Evolutionary conservation across 352 stramenopile genomes (phyloP), one percentile per base, ranked within the genome.

Genomic region (Phytophthora agathidicida): DNA sequence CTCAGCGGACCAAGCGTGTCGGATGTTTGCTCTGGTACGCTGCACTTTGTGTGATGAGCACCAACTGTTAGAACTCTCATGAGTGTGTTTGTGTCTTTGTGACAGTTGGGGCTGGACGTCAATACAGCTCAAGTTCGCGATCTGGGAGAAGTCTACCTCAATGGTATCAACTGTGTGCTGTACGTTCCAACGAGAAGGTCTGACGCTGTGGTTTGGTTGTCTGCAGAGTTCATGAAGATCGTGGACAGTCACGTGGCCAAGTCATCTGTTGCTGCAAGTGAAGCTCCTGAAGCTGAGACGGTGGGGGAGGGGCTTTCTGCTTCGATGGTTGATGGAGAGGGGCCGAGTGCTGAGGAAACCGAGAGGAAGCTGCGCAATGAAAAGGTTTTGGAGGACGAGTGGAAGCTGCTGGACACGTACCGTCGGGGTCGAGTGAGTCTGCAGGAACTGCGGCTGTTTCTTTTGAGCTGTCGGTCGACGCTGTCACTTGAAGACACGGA

Each of bases 211-310:
- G 27, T 35, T 17, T n/a, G n/a, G 5, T 47, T 23, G 17, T 27
- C 3, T 41, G 13, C 42, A 89, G 80, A 90, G 50, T 87, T 88
- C 37, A 71, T 90, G 39, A 88, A 90, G 57, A 88, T 90, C 55
- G 72, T 88, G 8, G 80, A 88, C 30, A 85, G 67, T 32, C 74
- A 90, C 43, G 63, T 86, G 13, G 54, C 53, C 1, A 36, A 47
- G 7, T 13, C 58, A 35, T 22, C 41, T n/a, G 14, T 45, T 30
- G 26, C 26, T 5, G 3, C 49, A 38, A 48, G 32, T 19, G 50
- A 53, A 32, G 43, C 14, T 26, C 20, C 19, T 19, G 51, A 60
- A 33, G 26, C 19, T 33, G 42, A 50, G 13, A n/a, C n/a, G n/a
- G 27, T 22, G 5, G 32, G 44, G 23, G 24, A 32, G 5, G 38